A percentile compares a stretch with the other conserved stretches of the same genome.
phyloP scores from a whole-genome alignment of 257 asterid genomes.

The Anisodus acutangulus region DNA sequence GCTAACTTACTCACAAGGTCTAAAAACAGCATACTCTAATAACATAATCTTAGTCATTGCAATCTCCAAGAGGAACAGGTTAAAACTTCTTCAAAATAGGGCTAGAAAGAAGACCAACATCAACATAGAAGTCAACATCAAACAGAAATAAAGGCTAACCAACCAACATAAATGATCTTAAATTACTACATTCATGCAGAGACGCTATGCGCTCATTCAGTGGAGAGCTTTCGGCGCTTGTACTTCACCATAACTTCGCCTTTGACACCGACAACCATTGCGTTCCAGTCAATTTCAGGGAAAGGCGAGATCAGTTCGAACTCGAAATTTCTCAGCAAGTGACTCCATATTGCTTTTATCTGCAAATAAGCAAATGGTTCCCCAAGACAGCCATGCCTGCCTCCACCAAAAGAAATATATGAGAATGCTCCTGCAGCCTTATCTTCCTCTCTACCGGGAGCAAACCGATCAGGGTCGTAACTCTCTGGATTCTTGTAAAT shows the following conservation, averaged over 20 bases:
- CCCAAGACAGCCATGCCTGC: conserved; percentile 94
- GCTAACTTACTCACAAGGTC: background rate
- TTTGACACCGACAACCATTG: conserved; percentile 65
- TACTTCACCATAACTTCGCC: conserved; percentile 49
- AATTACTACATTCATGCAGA: conserved; percentile 12
- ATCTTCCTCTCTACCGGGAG: conserved; percentile 89
- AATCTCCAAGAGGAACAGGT: conserved; percentile 7
- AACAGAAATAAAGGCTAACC: conserved; percentile 15
- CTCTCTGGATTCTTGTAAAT: conserved; percentile 71
- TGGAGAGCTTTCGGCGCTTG: conserved; percentile 32
- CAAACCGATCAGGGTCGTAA: conserved; percentile 85
- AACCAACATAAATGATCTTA: conserved; percentile 12
- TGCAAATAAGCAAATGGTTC: conserved; percentile 97
- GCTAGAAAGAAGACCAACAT: background rate
- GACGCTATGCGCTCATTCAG: conserved; percentile 11
- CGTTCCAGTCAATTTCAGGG: conserved; percentile 66
- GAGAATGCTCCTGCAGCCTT: conserved; percentile 92
- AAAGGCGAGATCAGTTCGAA: conserved; percentile 56
- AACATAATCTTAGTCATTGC: background rate
- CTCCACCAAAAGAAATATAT: conserved; percentile 92
- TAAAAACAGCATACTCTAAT: background rate
- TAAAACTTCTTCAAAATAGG: background rate
- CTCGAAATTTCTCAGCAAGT: conserved; percentile 81
- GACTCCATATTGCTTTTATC: conserved; percentile 96
- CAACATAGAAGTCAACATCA: background rate